These are phyloP conservation scores for Scenedesmus sp. DNA, from an alignment of 163 green algal species.

Conservation along the genomic window DNA sequence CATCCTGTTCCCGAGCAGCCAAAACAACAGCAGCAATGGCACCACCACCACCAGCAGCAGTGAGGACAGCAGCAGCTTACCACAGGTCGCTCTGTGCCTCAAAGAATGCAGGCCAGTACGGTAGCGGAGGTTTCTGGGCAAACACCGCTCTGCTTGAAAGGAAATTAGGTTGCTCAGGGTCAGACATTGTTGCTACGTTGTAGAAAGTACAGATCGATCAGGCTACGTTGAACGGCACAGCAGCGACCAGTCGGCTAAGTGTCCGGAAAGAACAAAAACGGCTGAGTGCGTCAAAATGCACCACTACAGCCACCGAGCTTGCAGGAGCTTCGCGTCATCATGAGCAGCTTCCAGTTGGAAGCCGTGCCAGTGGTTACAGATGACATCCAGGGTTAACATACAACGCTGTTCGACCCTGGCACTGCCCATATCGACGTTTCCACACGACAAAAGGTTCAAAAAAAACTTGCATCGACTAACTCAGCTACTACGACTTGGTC, in stretches of 20 bases:
- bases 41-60: background rate
- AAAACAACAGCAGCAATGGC: background rate
- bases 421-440: too few species aligned
- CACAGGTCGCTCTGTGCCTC: conserved; percentile 23
- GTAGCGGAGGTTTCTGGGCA: background rate
- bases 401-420: too few species aligned
- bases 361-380: too few species aligned
- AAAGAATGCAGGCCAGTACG: conserved; percentile 19
- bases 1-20: background rate
- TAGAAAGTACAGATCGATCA: background rate
- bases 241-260: background rate
- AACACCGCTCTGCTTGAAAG: background rate
- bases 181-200: conserved; percentile 21
- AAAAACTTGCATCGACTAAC: too few species aligned
- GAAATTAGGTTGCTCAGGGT: background rate
- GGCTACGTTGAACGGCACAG: background rate
- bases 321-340: background rate
- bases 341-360: background rate
- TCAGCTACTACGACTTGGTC: too few species aligned
- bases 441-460: too few species aligned
- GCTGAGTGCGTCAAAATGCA: background rate
- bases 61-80: conserved; percentile 2
- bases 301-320: background rate
- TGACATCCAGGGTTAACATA: too few species aligned
- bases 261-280: background rate